phyloP scores from a whole-genome alignment of 2,329 filamentous ascomycete genomes.

The Stagonosporopsis chrysanthemi region DNA sequence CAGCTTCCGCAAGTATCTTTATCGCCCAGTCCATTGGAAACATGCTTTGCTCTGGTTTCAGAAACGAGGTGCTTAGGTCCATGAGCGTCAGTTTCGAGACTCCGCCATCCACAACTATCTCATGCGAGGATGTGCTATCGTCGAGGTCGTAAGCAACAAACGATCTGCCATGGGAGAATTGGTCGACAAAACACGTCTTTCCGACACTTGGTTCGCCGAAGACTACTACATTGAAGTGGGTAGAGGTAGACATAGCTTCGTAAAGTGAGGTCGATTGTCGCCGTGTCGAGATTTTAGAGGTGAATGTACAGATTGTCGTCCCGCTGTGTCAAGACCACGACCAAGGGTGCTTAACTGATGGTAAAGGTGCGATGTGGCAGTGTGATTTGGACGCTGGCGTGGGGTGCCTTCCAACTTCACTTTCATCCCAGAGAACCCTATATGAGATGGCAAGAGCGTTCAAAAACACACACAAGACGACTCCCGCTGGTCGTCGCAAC shows the following conservation, averaged over 20 bases:
- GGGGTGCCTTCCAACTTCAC: background rate
- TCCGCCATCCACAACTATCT: conserved; percentile 19
- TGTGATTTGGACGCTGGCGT: background rate
- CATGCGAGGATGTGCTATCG: background rate
- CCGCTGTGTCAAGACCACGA: too few relatives aligned
- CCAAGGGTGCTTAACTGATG: background rate
- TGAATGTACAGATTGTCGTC: background rate
- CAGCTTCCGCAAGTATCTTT: conserved; percentile 16
- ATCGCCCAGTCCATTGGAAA: conserved; percentile 13
- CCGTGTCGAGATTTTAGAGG: background rate
- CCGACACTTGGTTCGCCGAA: conserved; percentile 31
- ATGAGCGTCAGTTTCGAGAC: conserved; percentile 20
- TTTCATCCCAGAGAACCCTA: background rate
- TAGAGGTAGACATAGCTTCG: conserved; percentile 1
- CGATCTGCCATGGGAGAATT: conserved; percentile 19
- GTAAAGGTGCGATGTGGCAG: conserved; percentile 7
- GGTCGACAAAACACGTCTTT: conserved; percentile 33
- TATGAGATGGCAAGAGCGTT: background rate
- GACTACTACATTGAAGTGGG: conserved; percentile 15
- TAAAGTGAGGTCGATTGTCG: background rate
- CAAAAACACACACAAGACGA: background rate
- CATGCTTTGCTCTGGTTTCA: conserved; percentile 9
- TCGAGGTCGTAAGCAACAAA: conserved; percentile 24
- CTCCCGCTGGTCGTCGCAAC: background rate
- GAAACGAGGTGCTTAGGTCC: conserved; percentile 32